Percentiles rank a stretch among this genome's conserved stretches.
Evolutionary conservation across 1,284 basidiomycete genomes (phyloP).

Genomic region (Takashimella tepidaria): DNA sequence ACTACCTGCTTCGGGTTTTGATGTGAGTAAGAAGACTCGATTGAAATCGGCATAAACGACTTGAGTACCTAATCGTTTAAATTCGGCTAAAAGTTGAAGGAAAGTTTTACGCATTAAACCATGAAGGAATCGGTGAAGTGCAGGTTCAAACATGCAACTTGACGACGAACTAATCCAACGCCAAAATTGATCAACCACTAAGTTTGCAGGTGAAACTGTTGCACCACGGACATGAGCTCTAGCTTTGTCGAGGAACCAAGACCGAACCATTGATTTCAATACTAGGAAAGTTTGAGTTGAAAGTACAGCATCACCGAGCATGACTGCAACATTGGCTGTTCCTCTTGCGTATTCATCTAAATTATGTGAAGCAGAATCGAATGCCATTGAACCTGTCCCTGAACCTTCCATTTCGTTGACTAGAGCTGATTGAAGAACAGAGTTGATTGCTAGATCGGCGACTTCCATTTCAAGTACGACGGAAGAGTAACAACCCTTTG

Average conservation of each 20-base stretch:
- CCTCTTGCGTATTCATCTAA: constrained; percentile 84
- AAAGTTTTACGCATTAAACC: constrained; percentile 98
- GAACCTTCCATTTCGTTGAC: constrained; percentile 97
- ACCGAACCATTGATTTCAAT: constrained; percentile 81
- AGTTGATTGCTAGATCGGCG: constrained; percentile 87
- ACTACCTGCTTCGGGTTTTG: constrained; percentile 85
- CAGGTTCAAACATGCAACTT: constrained; percentile 87
- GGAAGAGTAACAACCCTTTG: constrained; percentile 83
- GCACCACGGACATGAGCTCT: constrained; percentile 54
- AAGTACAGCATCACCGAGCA: constrained; percentile 86
- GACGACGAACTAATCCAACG: constrained; percentile 85
- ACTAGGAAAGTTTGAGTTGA: constrained; percentile 83
- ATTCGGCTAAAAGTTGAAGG: constrained; percentile 93
- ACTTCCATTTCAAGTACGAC: constrained; percentile 88
- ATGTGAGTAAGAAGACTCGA: constrained; percentile 82
- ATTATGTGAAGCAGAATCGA: constrained; percentile 86
- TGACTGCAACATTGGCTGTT: constrained; percentile 64
- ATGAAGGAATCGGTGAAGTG: constrained; percentile 87
- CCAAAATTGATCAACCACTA: constrained; percentile 85
- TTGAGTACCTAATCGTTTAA: constrained; percentile 88
- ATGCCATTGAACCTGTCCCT: constrained; percentile 78
- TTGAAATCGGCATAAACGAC: constrained; percentile 96
- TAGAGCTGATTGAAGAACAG: constrained; percentile 86
- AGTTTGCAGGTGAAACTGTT: constrained; percentile 48
- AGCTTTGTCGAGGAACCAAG: constrained; percentile 79